Conservation (phyloP, 2,329 filamentous ascomycete species). For the Alternaria brassicae region DNA sequence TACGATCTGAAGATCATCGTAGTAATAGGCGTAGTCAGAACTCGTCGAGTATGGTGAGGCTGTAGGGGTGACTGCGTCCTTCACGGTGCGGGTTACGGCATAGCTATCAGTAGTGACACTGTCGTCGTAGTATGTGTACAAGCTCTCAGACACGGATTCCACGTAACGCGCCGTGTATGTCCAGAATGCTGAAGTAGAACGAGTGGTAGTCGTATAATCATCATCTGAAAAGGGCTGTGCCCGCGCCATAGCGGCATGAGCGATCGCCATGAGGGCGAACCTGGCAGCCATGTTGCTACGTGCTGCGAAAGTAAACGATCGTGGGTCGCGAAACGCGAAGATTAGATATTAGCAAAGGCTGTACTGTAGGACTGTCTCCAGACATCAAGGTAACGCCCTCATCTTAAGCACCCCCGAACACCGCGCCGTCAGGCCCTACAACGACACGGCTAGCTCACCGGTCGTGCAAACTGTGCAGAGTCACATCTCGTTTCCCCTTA, state of each 20-base stretch:
- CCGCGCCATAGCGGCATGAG: slow-evolving; percentile 17
- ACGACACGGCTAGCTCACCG: slow-evolving; percentile 29
- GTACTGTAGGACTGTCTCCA: slow-evolving; percentile 12
- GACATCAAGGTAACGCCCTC: slow-evolving; percentile 21
- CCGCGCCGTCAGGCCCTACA: slow-evolving; percentile 15
- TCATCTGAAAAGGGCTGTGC: slow-evolving; percentile 16
- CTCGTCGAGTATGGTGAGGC: slow-evolving; percentile 19
- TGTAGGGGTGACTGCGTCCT: slow-evolving; percentile 36
- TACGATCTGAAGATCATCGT: slow-evolving; percentile 25
- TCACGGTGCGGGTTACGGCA: slow-evolving; percentile 27
- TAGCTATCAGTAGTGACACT: slow-evolving; percentile 20
- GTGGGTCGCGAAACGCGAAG: slow-evolving; percentile 17
- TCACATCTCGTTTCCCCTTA: slow-evolving; percentile 28
- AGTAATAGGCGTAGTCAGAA: slow-evolving; percentile 17
- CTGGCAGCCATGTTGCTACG: slow-evolving; percentile 25
- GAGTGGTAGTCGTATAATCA: background rate
- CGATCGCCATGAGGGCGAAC: slow-evolving; percentile 22
- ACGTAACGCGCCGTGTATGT: slow-evolving; percentile 32
- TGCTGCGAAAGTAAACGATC: slow-evolving; percentile 2
- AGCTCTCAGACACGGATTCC: slow-evolving; percentile 20
- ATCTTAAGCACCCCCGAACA: slow-evolving; percentile 32
- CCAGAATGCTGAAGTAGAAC: slow-evolving; percentile 29
- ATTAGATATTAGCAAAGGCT: slow-evolving; percentile 16
- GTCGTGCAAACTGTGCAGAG: slow-evolving; percentile 22
- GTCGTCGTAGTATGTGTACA: slow-evolving; percentile 23